Percentiles rank a stretch among this genome's conserved stretches.
phyloP scores from a whole-genome alignment of 1,139 yeast genomes.

The Zygosaccharomyces sapae region DNA sequence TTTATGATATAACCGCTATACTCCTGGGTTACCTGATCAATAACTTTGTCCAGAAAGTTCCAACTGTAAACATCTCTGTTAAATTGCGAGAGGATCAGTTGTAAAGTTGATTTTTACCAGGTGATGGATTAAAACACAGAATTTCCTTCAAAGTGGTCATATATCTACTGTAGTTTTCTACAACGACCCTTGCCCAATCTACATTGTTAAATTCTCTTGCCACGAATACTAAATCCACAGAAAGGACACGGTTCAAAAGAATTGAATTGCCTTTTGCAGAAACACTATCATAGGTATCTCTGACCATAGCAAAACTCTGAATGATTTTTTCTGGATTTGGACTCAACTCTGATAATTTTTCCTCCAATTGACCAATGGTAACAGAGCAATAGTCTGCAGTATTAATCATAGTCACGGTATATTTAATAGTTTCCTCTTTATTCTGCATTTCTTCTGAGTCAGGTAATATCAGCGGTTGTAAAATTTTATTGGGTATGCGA shows the following conservation, averaged over 20 bases:
- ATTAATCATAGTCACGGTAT: constrained; percentile 69
- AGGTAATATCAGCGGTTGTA: constrained; percentile 52
- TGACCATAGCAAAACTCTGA: constrained; percentile 51
- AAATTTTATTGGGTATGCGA: constrained; percentile 60
- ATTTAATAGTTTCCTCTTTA: constrained; percentile 55
- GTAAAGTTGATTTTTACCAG: constrained; percentile 22
- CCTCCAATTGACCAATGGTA: constrained; percentile 74
- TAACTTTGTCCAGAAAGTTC: constrained; percentile 69
- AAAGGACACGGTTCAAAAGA: constrained; percentile 55
- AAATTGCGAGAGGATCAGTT: constrained; percentile 53
- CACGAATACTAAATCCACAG: constrained; percentile 54
- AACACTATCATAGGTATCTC: constrained; percentile 54
- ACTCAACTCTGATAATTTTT: constrained; percentile 52
- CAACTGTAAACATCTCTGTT: constrained; percentile 69
- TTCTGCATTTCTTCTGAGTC: constrained; percentile 37
- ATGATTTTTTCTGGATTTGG: constrained; percentile 39
- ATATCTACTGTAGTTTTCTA: constrained; percentile 69
- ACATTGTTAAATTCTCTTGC: constrained; percentile 85
- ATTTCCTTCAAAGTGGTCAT: constrained; percentile 53
- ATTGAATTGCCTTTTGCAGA: constrained; percentile 57
- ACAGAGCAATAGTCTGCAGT: constrained; percentile 86
- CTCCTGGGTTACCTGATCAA: constrained; percentile 58
- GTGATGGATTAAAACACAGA: constrained; percentile 40
- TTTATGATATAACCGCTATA: constrained; percentile 55
- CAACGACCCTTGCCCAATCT: constrained; percentile 67